Evolutionary conservation across 306 rosid genomes (phyloP).

Genomic region (Acacia confusa): DNA sequence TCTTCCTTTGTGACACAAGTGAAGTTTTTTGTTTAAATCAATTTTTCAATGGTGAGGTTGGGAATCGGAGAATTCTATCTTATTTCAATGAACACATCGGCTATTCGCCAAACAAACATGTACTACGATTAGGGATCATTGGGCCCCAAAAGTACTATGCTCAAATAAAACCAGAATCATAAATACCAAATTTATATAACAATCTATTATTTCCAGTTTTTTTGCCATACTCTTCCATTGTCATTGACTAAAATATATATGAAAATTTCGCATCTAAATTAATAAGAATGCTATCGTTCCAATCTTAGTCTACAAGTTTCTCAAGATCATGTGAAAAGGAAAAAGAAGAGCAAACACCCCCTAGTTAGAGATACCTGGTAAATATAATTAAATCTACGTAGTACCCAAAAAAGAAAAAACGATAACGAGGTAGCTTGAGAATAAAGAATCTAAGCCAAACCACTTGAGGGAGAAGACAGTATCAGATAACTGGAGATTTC

Average conservation of each 20-base stretch:
- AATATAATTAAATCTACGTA: neutral
- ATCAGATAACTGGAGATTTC: conserved; percentile 18
- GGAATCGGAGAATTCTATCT: neutral
- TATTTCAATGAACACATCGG: neutral
- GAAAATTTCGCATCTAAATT: neutral
- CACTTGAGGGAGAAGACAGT: conserved; percentile 28
- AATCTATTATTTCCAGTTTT: neutral
- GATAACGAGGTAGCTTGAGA: conserved; percentile 28
- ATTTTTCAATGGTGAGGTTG: too few species aligned
- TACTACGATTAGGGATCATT: neutral
- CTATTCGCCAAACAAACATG: neutral
- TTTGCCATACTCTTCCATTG: neutral
- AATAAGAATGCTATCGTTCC: neutral
- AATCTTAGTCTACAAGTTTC: conserved; percentile 27
- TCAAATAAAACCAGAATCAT: neutral
- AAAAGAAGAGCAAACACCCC: neutral
- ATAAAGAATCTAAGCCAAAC: conserved; percentile 23
- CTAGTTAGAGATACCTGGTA: conserved; percentile 1
- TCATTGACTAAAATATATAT: neutral
- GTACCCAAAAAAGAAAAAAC: neutral
- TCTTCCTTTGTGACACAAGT: neutral
- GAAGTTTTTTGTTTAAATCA: too few species aligned
- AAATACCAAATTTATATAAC: neutral
- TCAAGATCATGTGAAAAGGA: neutral
- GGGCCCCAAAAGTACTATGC: neutral